Evolutionary conservation across 2,329 filamentous ascomycete genomes (phyloP), one percentile per base, ranked within the genome.

Genomic region (Apiospora rasikravindrae): DNA sequence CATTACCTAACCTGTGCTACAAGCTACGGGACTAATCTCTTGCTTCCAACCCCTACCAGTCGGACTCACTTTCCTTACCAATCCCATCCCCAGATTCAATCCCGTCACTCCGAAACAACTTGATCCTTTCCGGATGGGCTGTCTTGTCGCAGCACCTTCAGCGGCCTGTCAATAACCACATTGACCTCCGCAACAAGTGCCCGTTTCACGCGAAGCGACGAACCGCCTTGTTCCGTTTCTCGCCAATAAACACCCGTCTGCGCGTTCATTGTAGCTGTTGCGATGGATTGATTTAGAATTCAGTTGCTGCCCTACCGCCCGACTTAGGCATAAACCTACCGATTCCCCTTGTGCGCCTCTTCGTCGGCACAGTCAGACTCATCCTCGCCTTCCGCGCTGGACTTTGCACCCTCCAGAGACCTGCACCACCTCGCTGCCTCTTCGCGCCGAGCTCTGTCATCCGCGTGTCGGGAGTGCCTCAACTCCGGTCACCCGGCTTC

Each of bases 401-500:
- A 40, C 57, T 19, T 19, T 40, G 19, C 19, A 64, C 10, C 22
- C 57, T 40, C 57, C 57, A 40, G 33, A 16, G 29, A 13, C 37
- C 57, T 40, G 40, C 57, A n/a, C 57, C 57, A 40, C 57, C 22
- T 64, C 19, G 57, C 33, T 64, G 57, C 57, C 11, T 64, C 19
- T n/a, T 22, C 57, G 57, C 19, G 33, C 57, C n/a, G 57, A 33
- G 57, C 57, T 40, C 29, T 40, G 33, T 33, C 22, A n/a, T 40
- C 57, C 13, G 57, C 57, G 57, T 33, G 22, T 11, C 11, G 10
- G 33, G 57, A 22, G 57, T 33, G 57, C 57, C 22, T 6, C 57
- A 69, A 69, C 71, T 64, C 71, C 69, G 47, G 61, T 53, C 29
- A 47, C 69, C 68, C 68, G 69, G 40, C 61, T 22, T 57, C 16